phyloP scores from a whole-genome alignment of 1,139 yeast species.

The Sugiyamaella castrensis region DNA sequence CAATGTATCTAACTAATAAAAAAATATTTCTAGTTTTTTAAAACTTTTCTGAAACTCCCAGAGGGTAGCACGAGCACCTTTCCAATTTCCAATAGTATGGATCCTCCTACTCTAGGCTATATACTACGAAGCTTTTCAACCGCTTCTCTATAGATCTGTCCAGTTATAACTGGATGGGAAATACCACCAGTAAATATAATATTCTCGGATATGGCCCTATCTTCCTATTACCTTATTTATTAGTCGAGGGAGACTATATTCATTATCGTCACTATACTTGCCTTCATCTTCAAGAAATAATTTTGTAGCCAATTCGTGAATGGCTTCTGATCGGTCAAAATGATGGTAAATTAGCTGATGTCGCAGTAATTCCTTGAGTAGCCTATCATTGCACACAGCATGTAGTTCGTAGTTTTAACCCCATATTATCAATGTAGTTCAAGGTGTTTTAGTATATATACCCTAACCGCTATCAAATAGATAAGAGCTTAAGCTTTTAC shows the following conservation, averaged over 20 bases:
- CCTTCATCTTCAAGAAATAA: conserved; percentile 7
- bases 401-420: no score
- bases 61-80: conserved; percentile 51
- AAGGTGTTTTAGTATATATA: no score
- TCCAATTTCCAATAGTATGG: conserved; percentile 54
- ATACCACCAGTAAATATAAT: conserved; percentile 50
- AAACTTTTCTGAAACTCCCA: background rate
- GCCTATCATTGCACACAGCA: no score
- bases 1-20: no score
- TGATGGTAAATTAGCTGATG: no score
- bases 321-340: background rate
- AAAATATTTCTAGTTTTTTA: background rate
- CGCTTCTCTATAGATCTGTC: background rate
- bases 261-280: conserved; percentile 19
- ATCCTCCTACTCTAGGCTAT: conserved; percentile 14
- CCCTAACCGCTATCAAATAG: no score
- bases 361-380: no score
- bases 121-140: conserved; percentile 1
- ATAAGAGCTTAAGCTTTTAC: no score
- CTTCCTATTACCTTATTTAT: conserved; percentile 15
- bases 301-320: conserved; percentile 1
- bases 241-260: conserved; percentile 15
- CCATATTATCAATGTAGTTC: no score
- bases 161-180: conserved; percentile 36
- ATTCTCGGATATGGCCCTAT: conserved; percentile 35